Evolutionary conservation across 1,139 yeast species (phyloP), one percentile per base, ranked within the genome.

Genomic region (Arxiozyma heterogenica): DNA sequence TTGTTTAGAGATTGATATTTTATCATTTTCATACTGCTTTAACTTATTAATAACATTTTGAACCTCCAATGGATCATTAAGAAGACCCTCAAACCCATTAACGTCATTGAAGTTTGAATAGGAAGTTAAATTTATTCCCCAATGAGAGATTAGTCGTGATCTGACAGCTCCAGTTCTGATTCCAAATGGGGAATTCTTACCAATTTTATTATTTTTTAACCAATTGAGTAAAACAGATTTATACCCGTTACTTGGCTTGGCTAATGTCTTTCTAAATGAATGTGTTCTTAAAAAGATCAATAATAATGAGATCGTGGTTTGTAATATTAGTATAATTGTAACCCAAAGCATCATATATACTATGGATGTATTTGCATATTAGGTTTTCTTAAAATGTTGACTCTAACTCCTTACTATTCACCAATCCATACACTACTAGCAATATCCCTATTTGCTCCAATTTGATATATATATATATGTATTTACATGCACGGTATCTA

Each of bases 111-210:
- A 50, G 41, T 54, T 58, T 53, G 60, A 65, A 25, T 60, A 55
- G 49, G 54, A 60, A 41, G 56, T 57, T 47, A 59, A 71, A 4
- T 86, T 84, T 51, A 72, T 70, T 1, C 55, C 58, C 51, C 82
- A 74, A 20, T 83, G 80, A 22, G 79, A 66, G 18, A 83, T 70
- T 56, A 83, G 73, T 60, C 83, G 73, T 44, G 87, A 73, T 55
- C 89, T 75, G 54, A 74, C 68, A 20, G 73, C 62, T 5, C 76
- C 75, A 42, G 50, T 43, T 25, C 27, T 30, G 20, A 18, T n/a
- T 7, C 51, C 44, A 44, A 50, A 50, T 4, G 44, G 38, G 3
- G 22, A n/a, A 5, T 8, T 23, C 20, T 72, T 61, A 4, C 75
- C 75, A 15, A 68, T 61, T 54, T 66, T 4, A 41, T 18, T 1